Evolutionary conservation across 805 yeast genomes (phyloP), one percentile per base, ranked within the genome.

Genomic region (Suhomyces canberraensis): DNA sequence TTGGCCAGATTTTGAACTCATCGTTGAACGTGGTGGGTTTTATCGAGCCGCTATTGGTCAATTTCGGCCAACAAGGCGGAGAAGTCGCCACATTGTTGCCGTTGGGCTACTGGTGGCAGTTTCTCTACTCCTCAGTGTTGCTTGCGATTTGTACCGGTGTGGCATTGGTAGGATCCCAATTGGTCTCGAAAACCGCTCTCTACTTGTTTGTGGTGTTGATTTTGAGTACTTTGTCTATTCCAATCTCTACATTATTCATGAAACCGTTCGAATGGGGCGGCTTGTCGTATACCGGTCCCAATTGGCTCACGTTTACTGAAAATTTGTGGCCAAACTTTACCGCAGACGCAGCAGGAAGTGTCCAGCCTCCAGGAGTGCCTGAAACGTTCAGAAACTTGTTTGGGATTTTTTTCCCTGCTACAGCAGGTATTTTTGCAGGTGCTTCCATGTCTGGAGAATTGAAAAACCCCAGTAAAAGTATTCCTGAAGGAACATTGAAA

Each of bases 381-480:
- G 98, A 91, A 56, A 87, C 81, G 1, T 88, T 91, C 53, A 78
- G 81, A 37, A 84, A 85, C 55, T 62, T 95, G 45, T 93, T 93
- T 73, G 98, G 98, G 3, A 86, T 93, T 30, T 88, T 93, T 57
- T 93, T 93, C 66, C 97, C 98, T 8, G 96, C 98, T 1, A 91
- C 98, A 0, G 96, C 98, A 5, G 99, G 99, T 40, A 90, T 93
- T 18, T 83, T 93, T 60, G 98, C 98, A 2, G 99, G 99, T 13
- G 97, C 98, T 2, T 85, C 95, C 16, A 93, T 93, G 99, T 88
- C 96, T 27, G 98, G 98, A 14, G 96, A 89, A 50, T 70, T 93
- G 44, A 66, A 75, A 38, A 79, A 75, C 37, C 99, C 99, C 0
- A 87, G 96, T 0, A 78, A 76, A 50, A 78, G 95, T 1, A 93